Conservation (phyloP, 2,329 filamentous ascomycete species). For the Calonectria leucothoes region DNA sequence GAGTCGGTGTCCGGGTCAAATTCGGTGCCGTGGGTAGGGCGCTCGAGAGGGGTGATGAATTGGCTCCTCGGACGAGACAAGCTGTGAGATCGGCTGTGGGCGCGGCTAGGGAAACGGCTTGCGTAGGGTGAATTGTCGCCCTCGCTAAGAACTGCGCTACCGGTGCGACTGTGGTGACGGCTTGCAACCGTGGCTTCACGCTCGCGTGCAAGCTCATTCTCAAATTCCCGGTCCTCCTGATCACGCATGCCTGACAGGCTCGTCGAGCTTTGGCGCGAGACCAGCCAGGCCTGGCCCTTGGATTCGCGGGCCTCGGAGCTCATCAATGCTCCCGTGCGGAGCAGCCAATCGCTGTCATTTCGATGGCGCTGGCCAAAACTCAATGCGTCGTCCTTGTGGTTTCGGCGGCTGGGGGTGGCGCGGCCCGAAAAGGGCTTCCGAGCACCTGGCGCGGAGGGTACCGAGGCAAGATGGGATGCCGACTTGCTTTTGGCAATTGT, state of each 20-base stretch:
- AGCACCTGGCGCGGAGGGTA: slow-evolving; percentile 27
- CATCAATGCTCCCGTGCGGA: slow-evolving; percentile 72
- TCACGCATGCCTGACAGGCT: slow-evolving; percentile 66
- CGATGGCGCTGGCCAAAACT: slow-evolving; percentile 49
- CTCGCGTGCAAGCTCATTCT: slow-evolving; percentile 63
- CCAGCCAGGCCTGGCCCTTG: slow-evolving; percentile 77
- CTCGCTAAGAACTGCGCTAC: slow-evolving; percentile 56
- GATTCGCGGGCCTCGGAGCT: slow-evolving; percentile 72
- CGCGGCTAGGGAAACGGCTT: slow-evolving; percentile 63
- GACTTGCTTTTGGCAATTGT: slow-evolving; percentile 72
- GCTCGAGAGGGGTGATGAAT: slow-evolving; percentile 58
- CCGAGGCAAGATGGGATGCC: slow-evolving; percentile 62
- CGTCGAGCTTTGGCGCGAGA: slow-evolving; percentile 73
- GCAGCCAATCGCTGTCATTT: slow-evolving; percentile 72
- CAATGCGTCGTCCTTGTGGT: slow-evolving; percentile 43
- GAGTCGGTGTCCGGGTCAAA: slow-evolving; percentile 40
- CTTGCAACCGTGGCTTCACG: slow-evolving; percentile 56
- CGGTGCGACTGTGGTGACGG: slow-evolving; percentile 60
- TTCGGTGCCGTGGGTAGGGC: slow-evolving; percentile 48
- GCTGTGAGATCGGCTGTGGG: slow-evolving; percentile 57
- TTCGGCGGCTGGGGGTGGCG: slow-evolving; percentile 49
- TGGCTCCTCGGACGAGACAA: slow-evolving; percentile 50
- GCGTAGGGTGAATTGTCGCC: slow-evolving; percentile 48
- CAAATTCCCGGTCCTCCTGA: slow-evolving; percentile 64
- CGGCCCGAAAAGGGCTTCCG: slow-evolving; percentile 44